Base-by-base conservation (phyloP, 169 alveolate species). In the Eimeria sp. region DNA sequence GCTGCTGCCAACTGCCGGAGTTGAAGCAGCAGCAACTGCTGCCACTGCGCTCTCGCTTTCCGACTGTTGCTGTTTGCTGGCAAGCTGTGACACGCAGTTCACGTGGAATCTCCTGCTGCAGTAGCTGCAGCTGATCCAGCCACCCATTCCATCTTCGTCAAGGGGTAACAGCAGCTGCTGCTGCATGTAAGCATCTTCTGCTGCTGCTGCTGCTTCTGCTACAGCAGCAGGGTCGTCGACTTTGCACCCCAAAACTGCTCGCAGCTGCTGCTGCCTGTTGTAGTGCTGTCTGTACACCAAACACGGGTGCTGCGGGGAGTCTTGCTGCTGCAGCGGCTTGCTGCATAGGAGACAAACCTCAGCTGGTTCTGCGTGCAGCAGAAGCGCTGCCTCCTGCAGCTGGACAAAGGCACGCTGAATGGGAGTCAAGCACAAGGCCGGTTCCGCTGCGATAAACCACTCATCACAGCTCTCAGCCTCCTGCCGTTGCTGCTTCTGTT, bases 291-390 rank as follows among this genome's bases (percentile, higher is more conserved):
- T 66, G 54, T 71, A 71, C 95, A 71, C 95, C 87, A 66, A 16
- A 49, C 85, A 71, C 11, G 85, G 87, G 68, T 71, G 95, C 85
- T 89, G 95, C 87, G 85, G 95, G 74, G 95, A 68, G 87, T 89
- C 95, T 40, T 71, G 95, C 87, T 89, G 95, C 74, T 71, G 95
- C 85, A 66, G 95, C 85, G 94, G 94, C 80, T 66, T 71, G 66
- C 93, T 88, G 94, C 96, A 93, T 30, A 93, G 88, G 30, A 93
- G 96, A 54, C 96, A 93, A 33, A 93, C 96, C n/a, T 93, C 94
- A 9, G 96, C 93, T n/a, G 96, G 90, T 46, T 88, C 72, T 40
- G 80, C 96, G 46, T 93, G 96, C 76, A 93, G 94, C 71, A 80
- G 89, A 68, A 82, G 93, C 46, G 96, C 83, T 13, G 96, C 96